These are phyloP conservation scores for Desmodesmus armatus DNA, from an alignment of 139 green algal genomes.

Conservation along the genomic window DNA sequence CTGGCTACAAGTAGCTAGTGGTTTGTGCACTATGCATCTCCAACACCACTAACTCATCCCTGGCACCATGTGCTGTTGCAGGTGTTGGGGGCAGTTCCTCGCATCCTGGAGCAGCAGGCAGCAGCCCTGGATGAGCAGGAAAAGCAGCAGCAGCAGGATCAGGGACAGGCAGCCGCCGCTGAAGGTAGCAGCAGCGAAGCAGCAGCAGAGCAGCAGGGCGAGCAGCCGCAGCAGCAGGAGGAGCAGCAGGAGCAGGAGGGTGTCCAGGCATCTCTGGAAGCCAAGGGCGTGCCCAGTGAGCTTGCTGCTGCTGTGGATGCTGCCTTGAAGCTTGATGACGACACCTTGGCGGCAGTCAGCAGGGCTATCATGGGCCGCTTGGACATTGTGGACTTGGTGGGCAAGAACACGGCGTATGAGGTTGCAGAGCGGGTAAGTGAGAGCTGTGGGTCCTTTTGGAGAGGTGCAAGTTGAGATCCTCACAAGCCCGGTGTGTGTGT, in stretches of 20 bases:
- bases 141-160: slow-evolving; percentile 31
- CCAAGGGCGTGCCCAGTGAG: background rate
- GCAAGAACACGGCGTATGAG: slow-evolving; percentile 63
- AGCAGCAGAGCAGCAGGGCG: slow-evolving; percentile 27
- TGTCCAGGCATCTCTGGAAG: background rate
- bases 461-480: background rate
- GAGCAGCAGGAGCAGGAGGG: background rate
- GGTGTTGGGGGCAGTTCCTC: too few species aligned
- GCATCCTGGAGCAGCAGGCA: slow-evolving; percentile 3
- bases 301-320: slow-evolving; percentile 29
- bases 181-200: slow-evolving; percentile 26
- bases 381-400: slow-evolving; percentile 69
- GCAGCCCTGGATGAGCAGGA: slow-evolving; percentile 14
- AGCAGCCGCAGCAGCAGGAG: slow-evolving; percentile 1
- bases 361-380: slow-evolving; percentile 64
- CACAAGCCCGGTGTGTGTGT: background rate
- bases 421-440: slow-evolving; percentile 65
- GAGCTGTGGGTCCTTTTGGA: background rate
- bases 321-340: slow-evolving; percentile 57
- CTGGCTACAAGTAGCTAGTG: too few species aligned
- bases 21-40: too few species aligned
- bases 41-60: too few species aligned
- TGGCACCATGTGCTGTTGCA: too few species aligned
- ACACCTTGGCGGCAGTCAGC: slow-evolving; percentile 50
- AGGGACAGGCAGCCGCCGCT: too few species aligned